Conservation (phyloP, 305 asterid genomes). For the Withania somnifera region DNA sequence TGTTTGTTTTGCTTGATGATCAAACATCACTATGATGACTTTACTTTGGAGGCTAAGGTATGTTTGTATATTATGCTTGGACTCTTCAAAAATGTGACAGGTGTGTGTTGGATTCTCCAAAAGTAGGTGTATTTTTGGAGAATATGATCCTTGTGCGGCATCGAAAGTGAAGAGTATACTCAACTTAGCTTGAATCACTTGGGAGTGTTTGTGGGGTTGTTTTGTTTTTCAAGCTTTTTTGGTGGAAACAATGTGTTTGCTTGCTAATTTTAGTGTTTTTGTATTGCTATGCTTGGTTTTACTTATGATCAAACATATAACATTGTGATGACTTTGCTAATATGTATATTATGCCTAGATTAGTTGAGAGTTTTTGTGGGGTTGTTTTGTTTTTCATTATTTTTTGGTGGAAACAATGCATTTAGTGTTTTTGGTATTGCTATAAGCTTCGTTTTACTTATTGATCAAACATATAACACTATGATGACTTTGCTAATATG, state of each 20-base stretch:
- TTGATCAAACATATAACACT: not conserved
- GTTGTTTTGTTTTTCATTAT: not conserved
- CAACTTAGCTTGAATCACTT: no score
- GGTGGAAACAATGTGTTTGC: not conserved
- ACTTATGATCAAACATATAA: not conserved
- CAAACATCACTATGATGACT: no score
- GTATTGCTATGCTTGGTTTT: not conserved
- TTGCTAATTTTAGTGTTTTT: conserved; percentile 1
- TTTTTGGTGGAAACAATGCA: not conserved
- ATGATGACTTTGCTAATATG: not conserved
- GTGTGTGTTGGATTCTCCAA: no score
- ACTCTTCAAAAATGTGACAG: no score
- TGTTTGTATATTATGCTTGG: no score
- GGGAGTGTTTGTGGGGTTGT: not conserved
- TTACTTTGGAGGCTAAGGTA: not conserved
- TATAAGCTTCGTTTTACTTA: not conserved
- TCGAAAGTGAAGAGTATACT: no score
- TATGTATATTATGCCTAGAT: no score
- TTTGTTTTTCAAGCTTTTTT: not conserved
- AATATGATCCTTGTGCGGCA: no score
- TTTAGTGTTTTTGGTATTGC: not conserved
- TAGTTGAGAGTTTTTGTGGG: not conserved
- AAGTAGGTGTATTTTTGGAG: no score
- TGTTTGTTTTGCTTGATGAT: no score
- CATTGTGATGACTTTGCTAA: no score